These are phyloP conservation scores for Pythium utonaiense DNA, from an alignment of 352 stramenopile species.

Conservation along the genomic window DNA sequence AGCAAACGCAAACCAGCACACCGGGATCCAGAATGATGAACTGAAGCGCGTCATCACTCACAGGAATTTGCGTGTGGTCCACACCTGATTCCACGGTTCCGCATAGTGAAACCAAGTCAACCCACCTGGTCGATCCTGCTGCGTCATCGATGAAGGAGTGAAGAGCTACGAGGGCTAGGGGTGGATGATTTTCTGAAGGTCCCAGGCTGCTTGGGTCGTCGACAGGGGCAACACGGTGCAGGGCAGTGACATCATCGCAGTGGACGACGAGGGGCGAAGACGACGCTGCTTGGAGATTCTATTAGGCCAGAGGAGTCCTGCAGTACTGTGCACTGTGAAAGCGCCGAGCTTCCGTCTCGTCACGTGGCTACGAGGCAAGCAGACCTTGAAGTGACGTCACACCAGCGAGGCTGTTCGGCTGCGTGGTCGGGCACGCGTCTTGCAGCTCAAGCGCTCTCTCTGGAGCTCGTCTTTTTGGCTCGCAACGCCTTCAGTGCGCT, in stretches of 20 bases:
- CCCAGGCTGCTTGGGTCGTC: neutral
- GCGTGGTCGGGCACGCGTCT: too few relatives aligned
- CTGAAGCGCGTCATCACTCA: neutral
- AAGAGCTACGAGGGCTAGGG: conserved; percentile 17
- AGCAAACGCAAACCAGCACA: neutral
- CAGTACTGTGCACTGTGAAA: too few relatives aligned
- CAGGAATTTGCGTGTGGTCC: conserved; percentile 9
- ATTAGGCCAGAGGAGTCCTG: too few relatives aligned
- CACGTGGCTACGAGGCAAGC: neutral
- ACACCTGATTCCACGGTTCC: conserved; percentile 2
- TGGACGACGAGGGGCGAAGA: neutral
- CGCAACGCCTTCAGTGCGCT: conserved; percentile 24
- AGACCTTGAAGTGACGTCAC: neutral
- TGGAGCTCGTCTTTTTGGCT: too few relatives aligned
- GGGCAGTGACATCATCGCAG: conserved; percentile 5
- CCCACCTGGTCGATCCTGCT: neutral
- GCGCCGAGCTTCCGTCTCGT: too few relatives aligned
- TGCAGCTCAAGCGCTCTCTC: too few relatives aligned
- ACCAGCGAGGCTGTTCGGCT: neutral
- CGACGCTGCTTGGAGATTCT: neutral
- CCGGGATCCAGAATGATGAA: neutral
- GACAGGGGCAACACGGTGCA: neutral
- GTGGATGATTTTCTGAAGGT: neutral
- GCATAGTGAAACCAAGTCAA: conserved; percentile 20
- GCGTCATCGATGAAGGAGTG: conserved; percentile 2